Percentiles rank a stretch among this genome's conserved stretches.
phyloP scores from a whole-genome alignment of 345 rosid species.

The Eucalyptus sp. region DNA sequence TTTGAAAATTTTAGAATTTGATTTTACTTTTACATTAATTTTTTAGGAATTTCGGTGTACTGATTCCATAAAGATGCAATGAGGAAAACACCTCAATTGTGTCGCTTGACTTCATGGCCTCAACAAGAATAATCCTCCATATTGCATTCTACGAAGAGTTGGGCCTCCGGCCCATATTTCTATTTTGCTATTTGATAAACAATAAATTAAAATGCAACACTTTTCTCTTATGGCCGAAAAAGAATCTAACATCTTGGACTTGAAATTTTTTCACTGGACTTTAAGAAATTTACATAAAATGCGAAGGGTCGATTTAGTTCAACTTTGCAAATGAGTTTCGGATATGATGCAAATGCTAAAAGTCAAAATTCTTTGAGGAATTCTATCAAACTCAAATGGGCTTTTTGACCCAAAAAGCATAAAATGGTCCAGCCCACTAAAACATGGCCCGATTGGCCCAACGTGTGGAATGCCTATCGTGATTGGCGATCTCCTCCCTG shows the following conservation, averaged over 20 bases:
- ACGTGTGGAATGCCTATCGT: not conserved
- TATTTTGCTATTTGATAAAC: not conserved
- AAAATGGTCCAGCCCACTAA: not conserved
- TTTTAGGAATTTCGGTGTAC: no score
- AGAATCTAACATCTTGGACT: not conserved
- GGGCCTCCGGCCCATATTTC: not conserved
- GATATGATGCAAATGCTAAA: no score
- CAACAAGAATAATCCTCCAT: not conserved
- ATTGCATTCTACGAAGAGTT: not conserved
- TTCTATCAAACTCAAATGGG: not conserved
- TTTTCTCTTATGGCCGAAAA: not conserved
- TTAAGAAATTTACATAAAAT: not conserved
- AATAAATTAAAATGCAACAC: not conserved
- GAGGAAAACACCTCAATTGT: slow-evolving; percentile 28
- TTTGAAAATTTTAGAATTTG: not conserved
- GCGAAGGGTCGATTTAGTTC: not conserved
- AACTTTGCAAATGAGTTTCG: no score
- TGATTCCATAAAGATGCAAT: not conserved
- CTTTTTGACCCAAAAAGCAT: not conserved
- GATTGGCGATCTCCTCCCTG: not conserved
- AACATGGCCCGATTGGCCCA: not conserved
- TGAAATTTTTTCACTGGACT: not conserved
- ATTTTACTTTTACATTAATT: no score
- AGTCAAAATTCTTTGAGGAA: no score
- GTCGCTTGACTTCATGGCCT: slow-evolving; percentile 39